Conservation (phyloP, 352 stramenopile species). For the Thraustochytrium sp. region DNA sequence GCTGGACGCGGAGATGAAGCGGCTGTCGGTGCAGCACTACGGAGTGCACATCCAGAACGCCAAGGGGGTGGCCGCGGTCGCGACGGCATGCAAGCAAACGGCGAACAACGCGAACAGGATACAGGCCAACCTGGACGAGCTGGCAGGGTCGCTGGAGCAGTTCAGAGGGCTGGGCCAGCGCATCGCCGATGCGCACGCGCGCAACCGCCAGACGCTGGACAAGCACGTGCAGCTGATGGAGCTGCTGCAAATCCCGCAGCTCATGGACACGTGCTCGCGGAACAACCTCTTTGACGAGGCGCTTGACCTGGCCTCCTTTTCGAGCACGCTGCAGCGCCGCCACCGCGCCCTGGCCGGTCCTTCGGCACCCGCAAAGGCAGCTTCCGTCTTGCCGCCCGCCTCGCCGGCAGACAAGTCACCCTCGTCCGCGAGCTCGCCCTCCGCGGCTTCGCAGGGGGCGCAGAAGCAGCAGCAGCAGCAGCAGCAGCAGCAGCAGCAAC, state of each 20-base stretch:
- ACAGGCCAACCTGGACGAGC: not conserved
- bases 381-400: too few species aligned
- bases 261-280: constrained; percentile 92
- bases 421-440: too few species aligned
- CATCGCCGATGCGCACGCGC: constrained; percentile 61
- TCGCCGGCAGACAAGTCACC: too few species aligned
- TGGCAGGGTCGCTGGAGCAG: not conserved
- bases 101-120: constrained; percentile 41
- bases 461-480: too few species aligned
- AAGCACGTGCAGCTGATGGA: constrained; percentile 88
- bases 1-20: constrained; percentile 65
- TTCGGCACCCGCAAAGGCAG: not conserved
- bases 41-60: constrained; percentile 82
- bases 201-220: constrained; percentile 78
- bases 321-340: constrained; percentile 66
- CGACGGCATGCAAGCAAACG: constrained; percentile 54
- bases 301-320: constrained; percentile 88
- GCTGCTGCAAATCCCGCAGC: constrained; percentile 91
- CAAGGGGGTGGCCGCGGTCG: constrained; percentile 68
- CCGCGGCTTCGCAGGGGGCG: too few species aligned
- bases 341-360: constrained; percentile 48
- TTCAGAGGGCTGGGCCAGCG: not conserved
- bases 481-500: too few species aligned
- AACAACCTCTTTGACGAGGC: constrained; percentile 93
- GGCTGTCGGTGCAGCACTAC: constrained; percentile 74